phyloP scores from a whole-genome alignment of 2,329 filamentous ascomycete species.

The Xylariaceae sp. region DNA sequence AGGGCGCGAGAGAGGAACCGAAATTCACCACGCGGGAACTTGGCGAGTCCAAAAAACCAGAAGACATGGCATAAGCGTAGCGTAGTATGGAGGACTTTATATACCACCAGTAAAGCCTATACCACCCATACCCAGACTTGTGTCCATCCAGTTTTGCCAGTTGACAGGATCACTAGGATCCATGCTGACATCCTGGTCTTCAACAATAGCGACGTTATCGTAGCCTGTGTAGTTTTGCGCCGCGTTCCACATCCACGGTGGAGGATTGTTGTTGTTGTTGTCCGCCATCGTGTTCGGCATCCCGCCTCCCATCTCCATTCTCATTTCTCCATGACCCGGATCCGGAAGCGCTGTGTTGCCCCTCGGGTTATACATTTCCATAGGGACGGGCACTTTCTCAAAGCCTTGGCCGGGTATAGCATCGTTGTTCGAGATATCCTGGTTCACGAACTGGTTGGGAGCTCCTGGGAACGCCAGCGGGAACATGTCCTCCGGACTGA shows the following conservation, averaged over 20 bases:
- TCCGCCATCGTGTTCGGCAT: conserved; percentile 21
- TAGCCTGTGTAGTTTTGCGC: conserved; percentile 3
- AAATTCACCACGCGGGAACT: background rate
- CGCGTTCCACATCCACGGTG: conserved; percentile 41
- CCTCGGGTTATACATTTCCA: conserved; percentile 18
- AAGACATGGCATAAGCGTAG: background rate
- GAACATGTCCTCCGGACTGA: conserved; percentile 35
- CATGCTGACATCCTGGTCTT: conserved; percentile 30
- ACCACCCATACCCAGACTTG: conserved; percentile 26
- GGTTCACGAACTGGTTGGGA: conserved; percentile 7
- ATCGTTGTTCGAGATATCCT: conserved; percentile 15
- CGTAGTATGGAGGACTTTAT: conserved; percentile 9
- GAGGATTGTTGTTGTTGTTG: conserved; percentile 33
- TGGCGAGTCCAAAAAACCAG: background rate
- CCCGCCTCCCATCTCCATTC: conserved; percentile 1
- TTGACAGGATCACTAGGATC: conserved; percentile 39
- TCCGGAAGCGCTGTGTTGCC: conserved; percentile 4
- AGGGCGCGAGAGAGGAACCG: too few species aligned
- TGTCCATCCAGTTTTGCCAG: conserved; percentile 43
- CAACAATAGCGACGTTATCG: conserved; percentile 28
- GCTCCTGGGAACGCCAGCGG: conserved; percentile 21
- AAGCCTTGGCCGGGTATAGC: conserved; percentile 14
- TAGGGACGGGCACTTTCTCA: conserved; percentile 15
- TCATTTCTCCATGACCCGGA: background rate
- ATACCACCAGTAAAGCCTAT: conserved; percentile 30